A percentile compares a stretch with the other conserved stretches of the same genome.
Evolutionary conservation across 345 rosid species (phyloP).

Genomic region (Abelmoschus esculentus): DNA sequence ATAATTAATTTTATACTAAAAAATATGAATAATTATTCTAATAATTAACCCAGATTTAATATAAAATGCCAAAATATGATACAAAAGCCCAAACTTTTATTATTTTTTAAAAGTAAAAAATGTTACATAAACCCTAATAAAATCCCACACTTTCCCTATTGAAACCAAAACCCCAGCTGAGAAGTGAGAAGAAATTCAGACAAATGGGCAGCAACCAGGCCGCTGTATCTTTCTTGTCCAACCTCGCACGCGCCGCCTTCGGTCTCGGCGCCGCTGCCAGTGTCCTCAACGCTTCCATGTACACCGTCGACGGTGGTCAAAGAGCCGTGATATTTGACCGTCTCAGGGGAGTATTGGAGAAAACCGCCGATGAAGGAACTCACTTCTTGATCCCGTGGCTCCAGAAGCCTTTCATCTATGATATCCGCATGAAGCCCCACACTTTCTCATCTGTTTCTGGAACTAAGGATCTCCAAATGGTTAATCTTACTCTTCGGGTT

Average conservation of each 20-base stretch:
- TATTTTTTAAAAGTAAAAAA: too few species aligned
- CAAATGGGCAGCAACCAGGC: constrained; percentile 70
- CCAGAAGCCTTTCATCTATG: constrained; percentile 55
- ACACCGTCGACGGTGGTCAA: constrained; percentile 95
- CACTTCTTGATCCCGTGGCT: constrained; percentile 81
- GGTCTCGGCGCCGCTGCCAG: constrained; percentile 73
- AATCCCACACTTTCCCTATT: neutral
- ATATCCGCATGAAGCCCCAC: constrained; percentile 56
- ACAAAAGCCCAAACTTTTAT: neutral
- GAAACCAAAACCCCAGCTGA: neutral
- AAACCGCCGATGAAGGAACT: constrained; percentile 81
- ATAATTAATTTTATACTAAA: too few species aligned
- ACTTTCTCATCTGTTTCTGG: constrained; percentile 94
- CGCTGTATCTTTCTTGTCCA: constrained; percentile 57
- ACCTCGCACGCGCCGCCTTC: constrained; percentile 66
- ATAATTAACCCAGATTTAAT: too few species aligned
- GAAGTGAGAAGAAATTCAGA: neutral
- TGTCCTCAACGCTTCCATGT: constrained; percentile 56
- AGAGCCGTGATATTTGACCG: constrained; percentile 95
- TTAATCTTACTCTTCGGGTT: constrained; percentile 69
- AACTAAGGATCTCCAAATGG: constrained; percentile 54
- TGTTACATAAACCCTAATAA: neutral
- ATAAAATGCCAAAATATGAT: neutral
- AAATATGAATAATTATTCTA: too few species aligned
- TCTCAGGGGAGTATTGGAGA: constrained; percentile 75